Evolutionary conservation across 306 rosid species (phyloP), one percentile per base, ranked within the genome.

Genomic region (Medicago arabica): DNA sequence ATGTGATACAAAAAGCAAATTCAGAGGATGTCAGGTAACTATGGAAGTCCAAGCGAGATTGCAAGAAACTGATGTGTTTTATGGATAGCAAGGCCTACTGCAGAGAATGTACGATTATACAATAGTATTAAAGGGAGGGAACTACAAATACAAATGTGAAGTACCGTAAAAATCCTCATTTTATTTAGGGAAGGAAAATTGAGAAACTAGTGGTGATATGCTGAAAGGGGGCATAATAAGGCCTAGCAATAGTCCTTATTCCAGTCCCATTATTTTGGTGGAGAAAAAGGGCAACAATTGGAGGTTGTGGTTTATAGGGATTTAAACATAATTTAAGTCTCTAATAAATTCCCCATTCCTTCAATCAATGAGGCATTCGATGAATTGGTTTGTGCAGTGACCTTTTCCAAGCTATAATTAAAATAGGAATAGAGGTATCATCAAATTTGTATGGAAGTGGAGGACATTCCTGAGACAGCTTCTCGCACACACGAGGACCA

Each of bases 291-390:
- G 6, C 9, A 15, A 50, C 55, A 50, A 14, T 50, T 50, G 55
- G 55, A 50, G 9, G 55, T 50, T 50, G 19, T 50, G 55, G 55
- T 50, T 50, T 50, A 50, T 50, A 50, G 55, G 19, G 55, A n/a
- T 50, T 15, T 15, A 15, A 15, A 50, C 9, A 50, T 15, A 15
- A 15, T n/a, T 14, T 10, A 10, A 47, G 54, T 49, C 54, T 49
- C 8, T 49, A 49, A 49, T 49, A 49, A 15, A 49, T 49, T 49
- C 18, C 18, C 8, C 9, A 49, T 49, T 49, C 7, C 54, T 15
- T 15, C 3, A 15, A 15, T 6, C 54, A 49, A 49, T 49, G 54
- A 49, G 54, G 17, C n/a, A 6, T 4, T 4, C 17, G 9, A 15
- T 49, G 54, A 49, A 49, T 49, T 15, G 18, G 18, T 49, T 49